phyloP scores from a whole-genome alignment of 1,284 basidiomycete species.

The Pyrrhoderma lamaoense region DNA sequence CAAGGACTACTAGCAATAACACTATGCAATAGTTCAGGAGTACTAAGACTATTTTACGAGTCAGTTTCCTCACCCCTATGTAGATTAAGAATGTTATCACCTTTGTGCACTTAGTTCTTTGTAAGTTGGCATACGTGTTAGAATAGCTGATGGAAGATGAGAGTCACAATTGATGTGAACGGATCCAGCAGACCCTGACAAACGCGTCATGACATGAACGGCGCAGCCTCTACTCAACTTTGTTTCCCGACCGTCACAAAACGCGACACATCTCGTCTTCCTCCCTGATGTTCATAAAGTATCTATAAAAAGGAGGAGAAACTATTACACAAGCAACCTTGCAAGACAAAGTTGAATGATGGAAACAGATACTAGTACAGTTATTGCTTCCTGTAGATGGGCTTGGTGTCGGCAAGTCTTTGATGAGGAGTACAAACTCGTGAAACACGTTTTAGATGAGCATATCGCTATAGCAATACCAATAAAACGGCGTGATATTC shows the following conservation, averaged over 20 bases:
- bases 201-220: no score
- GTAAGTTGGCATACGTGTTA: no score
- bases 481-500: slow-evolving; percentile 20
- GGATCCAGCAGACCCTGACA: no score
- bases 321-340: not conserved
- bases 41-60: not conserved
- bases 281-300: not conserved
- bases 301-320: not conserved
- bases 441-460: slow-evolving; percentile 20
- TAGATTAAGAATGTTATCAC: no score
- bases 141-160: no score
- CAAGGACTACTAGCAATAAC: not conserved
- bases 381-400: slow-evolving; percentile 20
- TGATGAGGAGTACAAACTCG: slow-evolving; percentile 15
- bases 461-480: slow-evolving; percentile 22
- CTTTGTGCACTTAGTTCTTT: no score
- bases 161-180: no score
- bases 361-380: not conserved
- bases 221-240: not conserved
- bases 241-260: not conserved
- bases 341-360: no score
- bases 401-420: slow-evolving; percentile 21
- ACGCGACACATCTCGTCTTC: not conserved
- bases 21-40: not conserved
- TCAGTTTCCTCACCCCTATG: not conserved